Evolutionary conservation across 2,329 filamentous ascomycete species (phyloP), one percentile per base, ranked within the genome.

Genomic region (Talaromyces sp.): DNA sequence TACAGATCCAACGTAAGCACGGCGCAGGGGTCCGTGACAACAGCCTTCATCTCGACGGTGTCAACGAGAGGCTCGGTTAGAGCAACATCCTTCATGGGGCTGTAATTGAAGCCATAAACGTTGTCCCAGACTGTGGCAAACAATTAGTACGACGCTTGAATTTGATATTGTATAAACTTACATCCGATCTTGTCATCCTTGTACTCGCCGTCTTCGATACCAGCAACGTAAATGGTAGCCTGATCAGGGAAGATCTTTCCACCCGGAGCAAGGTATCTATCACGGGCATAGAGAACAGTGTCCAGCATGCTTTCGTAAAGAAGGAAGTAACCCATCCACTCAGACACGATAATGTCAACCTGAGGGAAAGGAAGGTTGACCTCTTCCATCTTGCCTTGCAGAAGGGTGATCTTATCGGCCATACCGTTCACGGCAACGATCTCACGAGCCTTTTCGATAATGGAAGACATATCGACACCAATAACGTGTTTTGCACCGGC

Each of bases 331-430:
- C 95, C 95, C 95, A 99, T 99, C 95, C 95, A 99, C 84, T 99
- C 95, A 1, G 94, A 98, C 78, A 99, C 96, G 82, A 99, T 99
- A 77, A 99, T 99, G 76, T 99, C 95, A 70, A 99, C 95, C 82
- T 98, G 91, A 74, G 92, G 90, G 81, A 90, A 97, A 22, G 95
- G 95, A 68, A 99, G 84, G 75, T 90, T 84, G 54, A 99, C 93
- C 82, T 99, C 95, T 83, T 99, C 95, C 95, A 99, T 99, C 87
- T 99, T 99, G 78, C 95, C 95, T 83, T 98, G 95, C 69, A 99
- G 87, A 66, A 99, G 87, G 62, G 95, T 98, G 78, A 99, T 97
- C 87, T 97, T 96, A 82, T 94, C 90, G 62, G 90, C 86, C 85
- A 99, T 88, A 72, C 94, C 93, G 79, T 99, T 99, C 71, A 85